Evolutionary conservation across 2,329 filamentous ascomycete genomes (phyloP), one percentile per base, ranked within the genome.

Genomic region (Scleromitrula shiraiana): DNA sequence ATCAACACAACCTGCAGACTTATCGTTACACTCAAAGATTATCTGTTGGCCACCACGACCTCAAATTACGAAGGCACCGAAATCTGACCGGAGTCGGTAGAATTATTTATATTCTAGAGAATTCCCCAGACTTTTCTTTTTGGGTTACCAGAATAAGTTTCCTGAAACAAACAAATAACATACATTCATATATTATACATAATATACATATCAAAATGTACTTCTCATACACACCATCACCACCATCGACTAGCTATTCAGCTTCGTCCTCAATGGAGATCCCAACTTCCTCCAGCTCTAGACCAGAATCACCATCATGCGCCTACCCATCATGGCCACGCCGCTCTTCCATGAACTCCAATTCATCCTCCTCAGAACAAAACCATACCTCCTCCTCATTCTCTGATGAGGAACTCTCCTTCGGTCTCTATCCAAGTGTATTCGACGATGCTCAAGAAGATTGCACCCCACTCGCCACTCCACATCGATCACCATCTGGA

Each of bases 251-350:
- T 3, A 52, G 50, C 38, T 61, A 58, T 8, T 32, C 53, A 24
- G 50, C 54, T 38, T 54, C 54, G 24, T 43, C 52, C 15, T 52
- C 60, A 10, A 60, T 62, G 55, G 54, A 59, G 37, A 62, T 62
- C 45, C 59, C 56, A 35, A 49, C 57, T 7, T 45, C 51, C 10
- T 55, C 54, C 8, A 48, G 43, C 40, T 45, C 55, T 7, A 46
- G 57, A 10, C 42, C 58, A 19, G 54, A 53, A 26, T 60, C 62
- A 10, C 49, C 59, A 6, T 61, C 60, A 0, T 79, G 76, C 65
- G 77, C 76, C 22, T 80, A 73, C 55, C 77, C 77, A 23, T 78
- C 74, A 20, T 80, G 77, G 77, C 76, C 76, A 22, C 71, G 75
- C 50, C 70, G 76, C 35, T 67, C 70, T 14, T 76, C 74, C 32